Percentiles rank a stretch among this genome's conserved stretches.
phyloP scores from a whole-genome alignment of 2,329 filamentous ascomycete species.

The Beauveria rudraprayagi region DNA sequence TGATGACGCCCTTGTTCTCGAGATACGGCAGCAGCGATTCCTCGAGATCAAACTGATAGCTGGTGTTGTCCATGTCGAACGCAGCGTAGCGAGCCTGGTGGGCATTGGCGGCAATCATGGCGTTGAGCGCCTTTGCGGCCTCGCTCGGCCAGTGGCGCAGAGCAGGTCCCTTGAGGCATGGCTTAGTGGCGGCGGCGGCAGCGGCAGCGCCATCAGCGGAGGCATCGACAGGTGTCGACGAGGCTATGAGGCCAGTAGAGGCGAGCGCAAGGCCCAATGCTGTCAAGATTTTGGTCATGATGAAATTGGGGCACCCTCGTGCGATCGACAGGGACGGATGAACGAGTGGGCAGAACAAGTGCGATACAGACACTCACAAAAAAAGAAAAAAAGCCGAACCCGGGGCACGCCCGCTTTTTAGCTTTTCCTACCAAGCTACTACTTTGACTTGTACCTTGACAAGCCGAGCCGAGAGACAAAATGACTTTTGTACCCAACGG shows the following conservation, averaged over 20 bases:
- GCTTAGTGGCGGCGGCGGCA: background rate
- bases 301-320: background rate
- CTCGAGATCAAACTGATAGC: conserved; percentile 33
- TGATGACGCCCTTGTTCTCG: conserved; percentile 32
- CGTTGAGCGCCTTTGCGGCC: conserved; percentile 27
- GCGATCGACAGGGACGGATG: background rate
- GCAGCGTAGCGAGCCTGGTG: conserved; percentile 30
- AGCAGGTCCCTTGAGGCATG: conserved; percentile 14
- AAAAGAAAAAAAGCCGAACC: background rate
- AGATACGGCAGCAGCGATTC: conserved; percentile 36
- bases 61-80: conserved; percentile 40
- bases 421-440: background rate
- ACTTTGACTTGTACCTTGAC: no score
- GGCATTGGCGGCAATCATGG: conserved; percentile 31
- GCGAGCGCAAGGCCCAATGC: conserved; percentile 7
- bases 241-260: background rate
- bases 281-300: conserved; percentile 8
- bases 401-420: conserved; percentile 1
- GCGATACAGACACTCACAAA: no score
- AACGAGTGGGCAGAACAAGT: background rate
- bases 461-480: no score
- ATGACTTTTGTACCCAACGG: background rate
- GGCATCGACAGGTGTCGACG: background rate
- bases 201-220: background rate
- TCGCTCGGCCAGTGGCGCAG: conserved; percentile 28